phyloP scores from a whole-genome alignment of 192 early-diverging fungal genomes.

The Podila horticola region DNA sequence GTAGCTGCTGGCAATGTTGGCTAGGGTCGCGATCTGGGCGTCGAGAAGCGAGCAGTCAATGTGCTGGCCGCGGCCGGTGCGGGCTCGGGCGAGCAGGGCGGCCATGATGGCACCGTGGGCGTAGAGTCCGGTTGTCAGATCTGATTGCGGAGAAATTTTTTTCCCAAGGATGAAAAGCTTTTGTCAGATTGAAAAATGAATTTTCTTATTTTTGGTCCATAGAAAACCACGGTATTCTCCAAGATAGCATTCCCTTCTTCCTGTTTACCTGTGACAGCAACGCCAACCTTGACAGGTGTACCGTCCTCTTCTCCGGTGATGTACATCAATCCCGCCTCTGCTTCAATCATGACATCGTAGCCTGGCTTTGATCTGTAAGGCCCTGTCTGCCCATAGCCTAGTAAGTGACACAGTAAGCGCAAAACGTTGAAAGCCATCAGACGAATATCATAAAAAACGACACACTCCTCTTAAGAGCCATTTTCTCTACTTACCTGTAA shows the following conservation, averaged over 20 bases:
- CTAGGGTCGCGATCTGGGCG: conserved; percentile 86
- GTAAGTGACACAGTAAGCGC: conserved; percentile 17
- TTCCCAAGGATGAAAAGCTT: not conserved
- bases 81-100: conserved; percentile 74
- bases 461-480: not conserved
- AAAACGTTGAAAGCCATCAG: not conserved
- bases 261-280: conserved; percentile 90
- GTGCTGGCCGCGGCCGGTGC: conserved; percentile 80
- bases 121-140: conserved; percentile 79
- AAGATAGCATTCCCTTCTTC: too few relatives aligned
- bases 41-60: conserved; percentile 92
- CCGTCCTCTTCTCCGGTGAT: conserved; percentile 90
- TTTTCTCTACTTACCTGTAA: conserved; percentile 58
- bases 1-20: conserved; percentile 91
- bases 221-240: too few relatives aligned
- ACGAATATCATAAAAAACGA: too few relatives aligned
- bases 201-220: too few relatives aligned
- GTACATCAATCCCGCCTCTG: conserved; percentile 93
- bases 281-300: conserved; percentile 90
- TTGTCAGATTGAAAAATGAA: conserved; percentile 13
- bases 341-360: conserved; percentile 90
- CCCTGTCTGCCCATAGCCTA: conserved; percentile 86
- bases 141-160: conserved; percentile 19
- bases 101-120: conserved; percentile 93
- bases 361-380: conserved; percentile 81